phyloP scores from a whole-genome alignment of 352 stramenopile genomes.

The Globisporangium rhizosaccharum region DNA sequence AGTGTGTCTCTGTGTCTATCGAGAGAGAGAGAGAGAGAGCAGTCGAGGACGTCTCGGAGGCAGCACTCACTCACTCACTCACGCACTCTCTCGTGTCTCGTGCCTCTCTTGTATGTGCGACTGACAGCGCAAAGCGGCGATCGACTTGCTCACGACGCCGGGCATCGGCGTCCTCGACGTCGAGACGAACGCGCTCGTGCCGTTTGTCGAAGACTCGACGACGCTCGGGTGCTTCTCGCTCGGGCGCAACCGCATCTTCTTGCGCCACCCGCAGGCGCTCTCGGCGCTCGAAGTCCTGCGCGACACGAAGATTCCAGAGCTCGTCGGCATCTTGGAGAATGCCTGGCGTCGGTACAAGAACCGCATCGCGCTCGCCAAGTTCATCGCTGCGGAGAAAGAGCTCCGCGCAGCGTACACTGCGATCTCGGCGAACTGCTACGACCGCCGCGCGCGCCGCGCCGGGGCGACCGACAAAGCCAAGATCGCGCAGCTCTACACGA shows the following conservation, averaged over 20 bases:
- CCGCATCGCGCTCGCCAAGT: conserved; percentile 50
- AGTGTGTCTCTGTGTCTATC: background rate
- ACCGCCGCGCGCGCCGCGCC: conserved; percentile 56
- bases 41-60: background rate
- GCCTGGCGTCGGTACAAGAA: conserved; percentile 83
- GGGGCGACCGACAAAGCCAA: conserved; percentile 48
- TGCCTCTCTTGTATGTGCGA: background rate
- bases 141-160: conserved; percentile 65
- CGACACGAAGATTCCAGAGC: conserved; percentile 66
- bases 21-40: too few relatives aligned
- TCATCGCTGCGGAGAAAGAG: conserved; percentile 50
- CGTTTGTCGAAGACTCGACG: conserved; percentile 71
- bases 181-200: conserved; percentile 44
- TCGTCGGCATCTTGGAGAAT: conserved; percentile 84
- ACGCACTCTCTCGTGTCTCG: background rate
- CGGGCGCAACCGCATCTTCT: conserved; percentile 87
- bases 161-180: conserved; percentile 52
- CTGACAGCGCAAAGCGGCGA: conserved; percentile 51
- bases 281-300: conserved; percentile 82
- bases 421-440: conserved; percentile 58
- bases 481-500: conserved; percentile 51
- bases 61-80: background rate
- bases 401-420: conserved; percentile 43
- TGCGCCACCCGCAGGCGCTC: conserved; percentile 84
- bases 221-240: conserved; percentile 77